These are phyloP conservation scores for Chytriomyces hyalinus DNA, from an alignment of 192 early-diverging fungal genomes.

Conservation along the genomic window DNA sequence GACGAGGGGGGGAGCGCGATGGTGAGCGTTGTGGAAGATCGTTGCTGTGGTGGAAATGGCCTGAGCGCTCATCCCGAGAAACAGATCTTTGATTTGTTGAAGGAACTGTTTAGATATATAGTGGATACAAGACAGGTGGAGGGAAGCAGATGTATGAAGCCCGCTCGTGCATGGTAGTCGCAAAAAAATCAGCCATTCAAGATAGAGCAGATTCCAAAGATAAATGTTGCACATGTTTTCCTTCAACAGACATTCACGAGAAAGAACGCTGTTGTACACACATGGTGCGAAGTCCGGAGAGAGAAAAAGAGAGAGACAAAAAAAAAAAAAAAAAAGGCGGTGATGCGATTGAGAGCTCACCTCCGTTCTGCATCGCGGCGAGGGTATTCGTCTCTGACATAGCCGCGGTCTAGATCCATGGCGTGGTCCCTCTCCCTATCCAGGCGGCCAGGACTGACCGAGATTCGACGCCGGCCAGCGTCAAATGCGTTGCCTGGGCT, in stretches of 20 bases:
- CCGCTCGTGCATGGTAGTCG: not conserved
- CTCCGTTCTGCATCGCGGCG: too few species aligned
- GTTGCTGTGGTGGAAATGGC: not conserved
- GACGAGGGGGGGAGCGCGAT: too few species aligned
- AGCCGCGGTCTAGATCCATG: too few species aligned
- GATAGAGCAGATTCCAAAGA: not conserved
- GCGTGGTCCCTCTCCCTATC: too few species aligned
- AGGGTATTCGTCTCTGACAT: too few species aligned
- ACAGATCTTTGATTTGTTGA: not conserved
- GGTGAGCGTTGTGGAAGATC: not conserved
- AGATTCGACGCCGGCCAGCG: too few species aligned
- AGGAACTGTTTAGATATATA: not conserved
- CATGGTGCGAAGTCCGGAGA: conserved; percentile 9
- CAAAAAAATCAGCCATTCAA: conserved; percentile 2
- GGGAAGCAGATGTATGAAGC: not conserved
- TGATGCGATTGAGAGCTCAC: too few species aligned
- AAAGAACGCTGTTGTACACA: conserved; percentile 25
- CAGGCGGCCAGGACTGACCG: too few species aligned
- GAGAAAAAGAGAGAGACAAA: not conserved
- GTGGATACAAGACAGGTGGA: not conserved
- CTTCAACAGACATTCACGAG: conserved; percentile 20
- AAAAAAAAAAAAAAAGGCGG: not conserved
- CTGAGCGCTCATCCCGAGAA: not conserved
- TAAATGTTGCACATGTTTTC: conserved; percentile 33
- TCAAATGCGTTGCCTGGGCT: too few species aligned